phyloP scores from a whole-genome alignment of 1,284 basidiomycete genomes.

The Leccinum cinnamomeum region DNA sequence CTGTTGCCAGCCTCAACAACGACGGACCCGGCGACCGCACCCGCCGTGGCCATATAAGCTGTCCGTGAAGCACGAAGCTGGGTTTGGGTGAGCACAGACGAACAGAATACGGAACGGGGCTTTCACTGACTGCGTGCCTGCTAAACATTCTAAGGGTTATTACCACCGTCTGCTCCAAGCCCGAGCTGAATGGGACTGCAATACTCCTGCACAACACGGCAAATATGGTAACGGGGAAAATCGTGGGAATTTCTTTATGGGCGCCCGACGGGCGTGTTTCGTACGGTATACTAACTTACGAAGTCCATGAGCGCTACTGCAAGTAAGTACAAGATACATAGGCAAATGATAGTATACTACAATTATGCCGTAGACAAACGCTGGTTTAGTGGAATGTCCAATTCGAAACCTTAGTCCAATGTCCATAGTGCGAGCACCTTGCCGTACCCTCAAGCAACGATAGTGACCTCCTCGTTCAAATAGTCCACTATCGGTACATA shows the following conservation, averaged over 20 bases:
- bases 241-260: constrained; percentile 15
- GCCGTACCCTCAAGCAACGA: constrained; percentile 7
- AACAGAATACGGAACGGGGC: neutral
- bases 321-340: no score
- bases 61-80: constrained; percentile 30
- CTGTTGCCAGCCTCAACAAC: constrained; percentile 10
- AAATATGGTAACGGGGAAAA: constrained; percentile 13
- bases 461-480: constrained; percentile 23
- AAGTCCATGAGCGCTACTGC: no score
- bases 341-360: neutral
- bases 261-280: no score
- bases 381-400: constrained; percentile 3
- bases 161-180: constrained; percentile 5
- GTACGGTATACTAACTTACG: no score
- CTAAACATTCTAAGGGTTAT: constrained; percentile 22
- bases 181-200: neutral
- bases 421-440: neutral
- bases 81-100: constrained; percentile 1
- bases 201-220: neutral
- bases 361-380: neutral
- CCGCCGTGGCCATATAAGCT: constrained; percentile 19
- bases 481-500: constrained; percentile 23
- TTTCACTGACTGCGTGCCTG: constrained; percentile 25
- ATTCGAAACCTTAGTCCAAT: neutral
- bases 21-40: constrained; percentile 17